Evolutionary conservation across 495 filamentous ascomycete species (phyloP), one percentile per base, ranked within the genome.

Genomic region (Rostrohypoxylon terebratum): DNA sequence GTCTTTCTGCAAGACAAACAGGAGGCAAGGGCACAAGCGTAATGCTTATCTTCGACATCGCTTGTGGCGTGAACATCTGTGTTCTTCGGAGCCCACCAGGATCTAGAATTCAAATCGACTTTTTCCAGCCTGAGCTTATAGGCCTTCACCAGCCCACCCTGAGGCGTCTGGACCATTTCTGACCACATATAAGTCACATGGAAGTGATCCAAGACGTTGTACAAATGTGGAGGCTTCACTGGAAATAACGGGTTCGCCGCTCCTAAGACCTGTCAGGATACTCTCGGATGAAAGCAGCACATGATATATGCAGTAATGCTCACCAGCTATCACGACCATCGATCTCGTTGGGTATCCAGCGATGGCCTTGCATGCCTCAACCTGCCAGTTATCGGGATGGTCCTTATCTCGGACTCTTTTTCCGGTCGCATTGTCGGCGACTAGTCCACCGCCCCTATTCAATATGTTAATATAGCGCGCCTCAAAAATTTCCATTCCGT

Each of bases 121-220:
- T 94, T 94, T 77, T 97, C 89, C 23, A 94, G 85, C 4, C 93
- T 87, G 14, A 91, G 83, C 69, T 86, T 89, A 67, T 85, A 84
- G 0, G 84, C 77, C 0, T 75, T 83, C 16, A 85, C 81, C 0
- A 77, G 63, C 0, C 81, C 75, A 3, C 77, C 72, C 14, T 54
- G 14, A 0, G 14, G 20, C 5, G 53, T 33, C 0, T 68, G 53
- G 36, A 71, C 63, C 51, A 82, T 86, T 72, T 97, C 93, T 14
- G 75, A 81, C 94, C 94, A 97, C 1, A 94, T 79, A 36, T 91
- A 80, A 0, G 90, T 92, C 16, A 93, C 79, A 31, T 89, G 87
- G 75, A 94, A 96, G 74, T 83, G 90, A n/a, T 79, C 92, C 50
- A 95, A 84, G 0, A 96, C 89, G 55, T 87, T 89, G 71, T 91